phyloP scores from a whole-genome alignment of 352 stramenopile genomes.

The Albugo candida region DNA sequence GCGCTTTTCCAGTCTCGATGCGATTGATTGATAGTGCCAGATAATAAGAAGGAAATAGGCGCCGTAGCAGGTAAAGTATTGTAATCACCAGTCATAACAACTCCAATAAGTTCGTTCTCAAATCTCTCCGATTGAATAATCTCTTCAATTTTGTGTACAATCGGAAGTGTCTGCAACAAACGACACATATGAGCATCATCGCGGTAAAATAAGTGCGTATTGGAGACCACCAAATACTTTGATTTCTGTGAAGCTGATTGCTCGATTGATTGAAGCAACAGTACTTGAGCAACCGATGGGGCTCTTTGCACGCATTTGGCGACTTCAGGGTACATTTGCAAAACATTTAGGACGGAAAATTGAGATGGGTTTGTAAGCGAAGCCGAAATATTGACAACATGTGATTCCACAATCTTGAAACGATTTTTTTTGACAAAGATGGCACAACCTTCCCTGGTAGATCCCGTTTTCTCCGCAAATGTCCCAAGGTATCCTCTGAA shows the following conservation, averaged over 20 bases:
- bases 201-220: slow-evolving; percentile 61
- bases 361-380: neutral
- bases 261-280: slow-evolving; percentile 18
- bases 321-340: slow-evolving; percentile 38
- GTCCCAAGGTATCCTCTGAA: slow-evolving; percentile 24
- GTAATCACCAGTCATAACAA: slow-evolving; percentile 49
- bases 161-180: slow-evolving; percentile 25
- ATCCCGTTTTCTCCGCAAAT: slow-evolving; percentile 47
- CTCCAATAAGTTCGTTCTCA: slow-evolving; percentile 7
- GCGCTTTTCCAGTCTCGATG: slow-evolving; percentile 35
- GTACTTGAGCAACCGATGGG: slow-evolving; percentile 41
- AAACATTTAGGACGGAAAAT: slow-evolving; percentile 17
- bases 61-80: slow-evolving; percentile 33
- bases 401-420: slow-evolving; percentile 30
- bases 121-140: slow-evolving; percentile 3
- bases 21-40: slow-evolving; percentile 20
- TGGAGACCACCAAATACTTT: slow-evolving; percentile 24
- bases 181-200: slow-evolving; percentile 49
- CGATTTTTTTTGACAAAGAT: slow-evolving; percentile 18
- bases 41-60: slow-evolving; percentile 25
- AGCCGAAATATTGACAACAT: slow-evolving; percentile 21
- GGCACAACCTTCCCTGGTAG: slow-evolving; percentile 46
- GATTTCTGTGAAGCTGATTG: slow-evolving; percentile 1
- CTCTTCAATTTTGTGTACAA: slow-evolving; percentile 19
- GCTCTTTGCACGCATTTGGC: slow-evolving; percentile 23